phyloP scores from a whole-genome alignment of 495 filamentous ascomycete genomes.

The Clavariopsis aquatica region DNA sequence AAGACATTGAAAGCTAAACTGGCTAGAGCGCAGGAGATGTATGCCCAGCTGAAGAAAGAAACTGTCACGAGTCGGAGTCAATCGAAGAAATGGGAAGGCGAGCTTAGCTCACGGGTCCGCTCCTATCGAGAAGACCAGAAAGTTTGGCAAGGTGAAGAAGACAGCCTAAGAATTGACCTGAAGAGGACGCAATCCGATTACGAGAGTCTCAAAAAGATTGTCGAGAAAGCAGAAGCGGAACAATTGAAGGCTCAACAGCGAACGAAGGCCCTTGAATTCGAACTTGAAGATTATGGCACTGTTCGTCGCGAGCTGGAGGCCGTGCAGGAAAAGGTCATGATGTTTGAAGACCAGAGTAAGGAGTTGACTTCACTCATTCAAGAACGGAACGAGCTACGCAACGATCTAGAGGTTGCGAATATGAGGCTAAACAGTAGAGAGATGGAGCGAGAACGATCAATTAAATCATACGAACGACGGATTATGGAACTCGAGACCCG shows the following conservation, averaged over 20 bases:
- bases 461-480: conserved; percentile 49
- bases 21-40: conserved; percentile 65
- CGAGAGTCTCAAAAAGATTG: conserved; percentile 57
- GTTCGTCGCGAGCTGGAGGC: conserved; percentile 59
- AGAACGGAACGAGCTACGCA: conserved; percentile 54
- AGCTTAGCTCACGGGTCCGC: conserved; percentile 61
- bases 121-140: conserved; percentile 67
- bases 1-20: conserved; percentile 66
- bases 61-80: conserved; percentile 63
- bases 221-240: conserved; percentile 62
- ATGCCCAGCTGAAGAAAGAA: conserved; percentile 65
- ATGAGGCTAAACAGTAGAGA: conserved; percentile 56
- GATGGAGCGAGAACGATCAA: conserved; percentile 51
- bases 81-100: conserved; percentile 69
- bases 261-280: conserved; percentile 58
- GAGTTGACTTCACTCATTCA: conserved; percentile 55
- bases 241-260: conserved; percentile 60
- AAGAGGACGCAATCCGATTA: conserved; percentile 54
- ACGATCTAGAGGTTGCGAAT: conserved; percentile 54
- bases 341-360: conserved; percentile 59
- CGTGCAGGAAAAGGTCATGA: conserved; percentile 57
- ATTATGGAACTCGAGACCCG: conserved; percentile 50
- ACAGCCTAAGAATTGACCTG: conserved; percentile 56
- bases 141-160: conserved; percentile 58
- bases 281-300: conserved; percentile 60